phyloP scores from a whole-genome alignment of 305 asterid genomes.

The Striga hermonthica region DNA sequence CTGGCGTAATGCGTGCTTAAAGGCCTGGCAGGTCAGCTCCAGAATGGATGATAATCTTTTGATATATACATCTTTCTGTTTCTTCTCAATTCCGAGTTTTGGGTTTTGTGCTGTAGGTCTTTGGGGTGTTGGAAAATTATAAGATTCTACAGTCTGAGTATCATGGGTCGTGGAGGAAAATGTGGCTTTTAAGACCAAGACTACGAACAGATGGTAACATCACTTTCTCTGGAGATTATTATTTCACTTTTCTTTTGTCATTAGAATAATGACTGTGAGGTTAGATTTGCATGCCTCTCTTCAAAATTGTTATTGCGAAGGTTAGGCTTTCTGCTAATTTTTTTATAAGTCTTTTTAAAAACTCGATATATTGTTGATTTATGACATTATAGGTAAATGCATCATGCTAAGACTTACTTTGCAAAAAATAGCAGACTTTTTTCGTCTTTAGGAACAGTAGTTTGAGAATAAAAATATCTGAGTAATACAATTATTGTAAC shows the following conservation, averaged over 20 bases:
- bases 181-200: constrained; percentile 97
- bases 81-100: constrained; percentile 12
- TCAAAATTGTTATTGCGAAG: too few relatives aligned
- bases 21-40: constrained; percentile 77
- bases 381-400: too few relatives aligned
- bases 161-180: constrained; percentile 90
- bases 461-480: too few relatives aligned
- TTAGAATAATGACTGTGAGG: too few relatives aligned
- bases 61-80: neutral
- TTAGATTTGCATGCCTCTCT: too few relatives aligned
- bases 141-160: constrained; percentile 59
- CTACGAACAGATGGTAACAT: constrained; percentile 81
- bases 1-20: constrained; percentile 91
- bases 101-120: constrained; percentile 38
- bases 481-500: too few relatives aligned
- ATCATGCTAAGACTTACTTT: too few relatives aligned
- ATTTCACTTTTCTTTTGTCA: neutral
- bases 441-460: too few relatives aligned
- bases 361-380: too few relatives aligned
- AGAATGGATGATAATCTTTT: constrained; percentile 17
- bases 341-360: too few relatives aligned
- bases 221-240: neutral
- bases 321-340: too few relatives aligned
- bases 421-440: too few relatives aligned
- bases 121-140: constrained; percentile 69